A percentile compares a stretch with the other conserved stretches of the same genome.
Conservation (phyloP, 1,284 basidiomycete genomes). For the Coniophora puteana region DNA sequence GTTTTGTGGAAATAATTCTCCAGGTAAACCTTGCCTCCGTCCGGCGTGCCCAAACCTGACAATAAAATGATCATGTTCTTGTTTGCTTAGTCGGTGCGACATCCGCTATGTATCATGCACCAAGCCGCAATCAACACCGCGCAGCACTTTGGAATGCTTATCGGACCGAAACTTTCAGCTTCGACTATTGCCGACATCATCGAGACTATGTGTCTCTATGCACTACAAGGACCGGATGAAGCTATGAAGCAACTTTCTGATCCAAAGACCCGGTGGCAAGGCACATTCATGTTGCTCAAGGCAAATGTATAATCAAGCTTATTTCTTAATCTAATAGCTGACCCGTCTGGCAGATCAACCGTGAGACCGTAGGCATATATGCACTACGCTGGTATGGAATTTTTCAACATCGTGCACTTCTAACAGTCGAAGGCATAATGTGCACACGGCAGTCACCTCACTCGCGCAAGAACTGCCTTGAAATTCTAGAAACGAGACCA, state of each 20-base stretch:
- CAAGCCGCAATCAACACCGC: constrained; percentile 15
- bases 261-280: constrained; percentile 22
- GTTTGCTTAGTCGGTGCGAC: constrained; percentile 15
- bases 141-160: constrained; percentile 14
- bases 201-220: constrained; percentile 17
- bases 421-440: constrained; percentile 20
- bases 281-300: constrained; percentile 17
- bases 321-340: neutral
- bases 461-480: constrained; percentile 18
- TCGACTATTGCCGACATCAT: constrained; percentile 19
- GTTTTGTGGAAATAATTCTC: constrained; percentile 16
- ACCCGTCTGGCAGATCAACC: constrained; percentile 7
- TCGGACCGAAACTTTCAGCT: constrained; percentile 16
- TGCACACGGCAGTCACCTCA: constrained; percentile 19
- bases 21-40: constrained; percentile 15
- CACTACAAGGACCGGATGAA: constrained; percentile 20
- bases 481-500: constrained; percentile 23
- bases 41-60: neutral
- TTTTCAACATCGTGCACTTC: constrained; percentile 23
- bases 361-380: constrained; percentile 14
- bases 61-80: too few relatives aligned
- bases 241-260: constrained; percentile 15
- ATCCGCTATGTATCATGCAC: constrained; percentile 20
- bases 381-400: constrained; percentile 23
- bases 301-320: constrained; percentile 2